phyloP scores from a whole-genome alignment of 1,284 basidiomycete species.

The Cryptococcus sp. region DNA sequence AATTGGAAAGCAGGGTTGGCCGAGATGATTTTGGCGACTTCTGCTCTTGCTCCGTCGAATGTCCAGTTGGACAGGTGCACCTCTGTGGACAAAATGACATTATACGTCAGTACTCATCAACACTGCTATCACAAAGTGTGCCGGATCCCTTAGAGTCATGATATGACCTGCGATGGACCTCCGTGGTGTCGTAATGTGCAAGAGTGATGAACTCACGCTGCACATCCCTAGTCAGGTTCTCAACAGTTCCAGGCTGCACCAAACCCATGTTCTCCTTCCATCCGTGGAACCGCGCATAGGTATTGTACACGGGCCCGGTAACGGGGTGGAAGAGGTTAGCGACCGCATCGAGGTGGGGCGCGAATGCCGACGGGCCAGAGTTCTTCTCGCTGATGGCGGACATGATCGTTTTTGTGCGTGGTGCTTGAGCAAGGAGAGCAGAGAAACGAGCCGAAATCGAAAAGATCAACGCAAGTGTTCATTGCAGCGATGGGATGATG shows the following conservation, averaged over 20 bases:
- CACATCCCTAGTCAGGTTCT: conserved; percentile 87
- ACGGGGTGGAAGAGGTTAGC: conserved; percentile 47
- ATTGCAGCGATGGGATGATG: conserved; percentile 2
- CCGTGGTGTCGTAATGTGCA: background rate
- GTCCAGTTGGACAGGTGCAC: conserved; percentile 92
- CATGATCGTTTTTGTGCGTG: background rate
- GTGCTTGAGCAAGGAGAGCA: background rate
- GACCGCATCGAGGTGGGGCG: conserved; percentile 46
- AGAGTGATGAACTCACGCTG: conserved; percentile 62
- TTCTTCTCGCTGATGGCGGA: conserved; percentile 21
- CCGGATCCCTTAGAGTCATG: background rate
- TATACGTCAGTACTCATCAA: background rate
- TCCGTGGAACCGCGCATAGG: conserved; percentile 70
- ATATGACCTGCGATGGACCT: background rate
- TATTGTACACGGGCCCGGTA: conserved; percentile 61
- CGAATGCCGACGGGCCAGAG: conserved; percentile 32
- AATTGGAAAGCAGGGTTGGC: conserved; percentile 96
- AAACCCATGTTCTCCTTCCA: conserved; percentile 80
- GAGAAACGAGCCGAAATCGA: background rate
- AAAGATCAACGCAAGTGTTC: conserved; percentile 1
- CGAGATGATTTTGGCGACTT: conserved; percentile 91
- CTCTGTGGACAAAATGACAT: conserved; percentile 56
- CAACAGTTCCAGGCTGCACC: conserved; percentile 83
- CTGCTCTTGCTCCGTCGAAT: conserved; percentile 95
- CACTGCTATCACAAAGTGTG: too few relatives aligned